phyloP scores from a whole-genome alignment of 331 rosid genomes.

The Malus hybrid region DNA sequence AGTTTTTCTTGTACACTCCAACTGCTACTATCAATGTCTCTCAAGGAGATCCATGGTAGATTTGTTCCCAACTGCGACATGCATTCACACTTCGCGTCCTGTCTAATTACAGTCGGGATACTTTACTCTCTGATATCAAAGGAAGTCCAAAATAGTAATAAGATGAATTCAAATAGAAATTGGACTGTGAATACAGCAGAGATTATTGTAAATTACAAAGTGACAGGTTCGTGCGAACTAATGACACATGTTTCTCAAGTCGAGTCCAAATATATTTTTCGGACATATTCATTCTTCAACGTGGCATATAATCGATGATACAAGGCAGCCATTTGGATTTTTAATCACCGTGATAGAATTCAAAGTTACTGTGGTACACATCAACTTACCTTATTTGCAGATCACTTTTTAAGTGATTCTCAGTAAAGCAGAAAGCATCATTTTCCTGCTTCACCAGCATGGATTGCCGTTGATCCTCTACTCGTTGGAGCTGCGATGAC shows the following conservation, averaged over 20 bases:
- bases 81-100: not conserved
- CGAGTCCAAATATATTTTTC: not conserved
- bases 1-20: not conserved
- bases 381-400: slow-evolving; percentile 27
- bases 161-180: not conserved
- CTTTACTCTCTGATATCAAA: not conserved
- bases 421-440: slow-evolving; percentile 54
- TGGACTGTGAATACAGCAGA: not conserved
- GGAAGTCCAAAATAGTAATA: not conserved
- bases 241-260: not conserved
- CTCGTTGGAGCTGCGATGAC: slow-evolving; percentile 72
- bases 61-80: not conserved
- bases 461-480: slow-evolving; percentile 55
- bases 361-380: not conserved
- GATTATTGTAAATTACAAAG: not conserved
- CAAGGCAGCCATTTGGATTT: not conserved
- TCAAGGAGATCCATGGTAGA: not conserved
- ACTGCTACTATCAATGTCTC: not conserved
- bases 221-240: not conserved
- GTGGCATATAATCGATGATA: not conserved
- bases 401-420: slow-evolving; percentile 37
- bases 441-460: slow-evolving; percentile 52
- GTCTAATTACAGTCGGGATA: not conserved
- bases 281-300: not conserved
- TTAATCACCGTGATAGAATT: not conserved